Base-by-base conservation (phyloP, 2,329 filamentous ascomycete genomes). In the Arthroderma sp. region DNA sequence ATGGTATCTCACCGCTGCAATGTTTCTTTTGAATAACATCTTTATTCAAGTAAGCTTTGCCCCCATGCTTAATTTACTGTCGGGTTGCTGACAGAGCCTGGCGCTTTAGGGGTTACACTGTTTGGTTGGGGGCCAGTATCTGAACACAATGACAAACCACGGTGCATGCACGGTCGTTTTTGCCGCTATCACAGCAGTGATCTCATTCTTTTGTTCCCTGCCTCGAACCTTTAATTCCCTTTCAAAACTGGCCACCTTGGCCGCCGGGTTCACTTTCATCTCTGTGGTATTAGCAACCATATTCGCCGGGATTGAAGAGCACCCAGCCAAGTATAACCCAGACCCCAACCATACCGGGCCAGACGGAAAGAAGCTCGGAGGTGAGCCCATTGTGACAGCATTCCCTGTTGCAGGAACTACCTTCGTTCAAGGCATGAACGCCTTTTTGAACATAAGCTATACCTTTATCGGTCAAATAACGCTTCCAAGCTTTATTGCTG, bases 391-490 rank as follows among this genome's bases (percentile, higher is more conserved):
- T 5, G 80, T 91, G 4, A 77, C 79, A 0, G 78, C 78, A 0
- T 59, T 88, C 15, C 83, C 87, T 0, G 64, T 78, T 2, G 62
- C 70, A 2, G 77, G 80, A 11, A 93, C 85, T 0, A 83, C 82
- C 0, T 94, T 93, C 53, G 84, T 94, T 3, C 69, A 74, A 2
- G 87, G 81, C 22, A 81, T 94, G 73, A 86, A 80, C 43, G 88
- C 88, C 0, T 94, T 94, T 64, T 73, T 95, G 61, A 95, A 95
- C 65, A 95, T 95, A 59, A 85, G 81, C 65, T 95, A 94, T 61
- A 94, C 88, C 0, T 94, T 95, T 59, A 94, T 95, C 53, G 88
- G 88, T 0, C 88, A 95, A 61, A 94, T 94, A 55, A 94, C 88
- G 0, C 73, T 95, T 9, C 88, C 88, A 0, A 89, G 83, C 54